phyloP scores from a whole-genome alignment of 768 basidiomycete genomes.

The Termitomyces sp. region DNA sequence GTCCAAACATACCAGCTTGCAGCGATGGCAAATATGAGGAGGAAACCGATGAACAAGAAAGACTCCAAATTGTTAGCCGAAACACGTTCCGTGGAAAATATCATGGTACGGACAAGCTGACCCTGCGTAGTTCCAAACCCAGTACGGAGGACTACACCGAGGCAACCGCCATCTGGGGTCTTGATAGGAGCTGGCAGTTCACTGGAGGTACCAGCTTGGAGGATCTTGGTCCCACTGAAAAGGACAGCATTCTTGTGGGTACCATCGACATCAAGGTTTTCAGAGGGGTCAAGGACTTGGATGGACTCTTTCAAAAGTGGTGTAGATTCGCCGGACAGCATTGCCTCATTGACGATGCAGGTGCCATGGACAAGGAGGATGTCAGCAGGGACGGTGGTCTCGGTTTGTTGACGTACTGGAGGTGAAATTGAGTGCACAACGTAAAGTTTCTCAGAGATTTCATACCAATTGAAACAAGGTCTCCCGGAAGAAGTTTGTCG shows the following conservation, averaged over 20 bases:
- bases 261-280: constrained; percentile 81
- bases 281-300: constrained; percentile 71
- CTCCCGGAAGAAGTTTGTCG: constrained; percentile 88
- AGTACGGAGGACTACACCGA: constrained; percentile 89
- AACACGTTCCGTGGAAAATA: constrained; percentile 95
- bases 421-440: background rate
- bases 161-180: constrained; percentile 92
- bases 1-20: constrained; percentile 99
- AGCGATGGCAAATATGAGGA: constrained; percentile 95
- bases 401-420: constrained; percentile 63
- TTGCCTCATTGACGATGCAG: constrained; percentile 97
- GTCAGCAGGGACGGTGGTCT: constrained; percentile 91
- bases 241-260: constrained; percentile 84
- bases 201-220: constrained; percentile 68
- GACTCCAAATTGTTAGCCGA: constrained; percentile 95
- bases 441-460: background rate
- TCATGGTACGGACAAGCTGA: constrained; percentile 97
- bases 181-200: constrained; percentile 43
- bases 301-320: constrained; percentile 96
- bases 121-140: constrained; percentile 98
- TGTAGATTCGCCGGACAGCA: constrained; percentile 98
- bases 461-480: constrained; percentile 76
- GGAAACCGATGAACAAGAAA: constrained; percentile 97
- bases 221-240: constrained; percentile 95
- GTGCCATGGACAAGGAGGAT: constrained; percentile 90